A percentile compares a stretch with the other conserved stretches of the same genome.
phyloP scores from a whole-genome alignment of 2,329 filamentous ascomycete genomes.

The Bipolaris oryzae region DNA sequence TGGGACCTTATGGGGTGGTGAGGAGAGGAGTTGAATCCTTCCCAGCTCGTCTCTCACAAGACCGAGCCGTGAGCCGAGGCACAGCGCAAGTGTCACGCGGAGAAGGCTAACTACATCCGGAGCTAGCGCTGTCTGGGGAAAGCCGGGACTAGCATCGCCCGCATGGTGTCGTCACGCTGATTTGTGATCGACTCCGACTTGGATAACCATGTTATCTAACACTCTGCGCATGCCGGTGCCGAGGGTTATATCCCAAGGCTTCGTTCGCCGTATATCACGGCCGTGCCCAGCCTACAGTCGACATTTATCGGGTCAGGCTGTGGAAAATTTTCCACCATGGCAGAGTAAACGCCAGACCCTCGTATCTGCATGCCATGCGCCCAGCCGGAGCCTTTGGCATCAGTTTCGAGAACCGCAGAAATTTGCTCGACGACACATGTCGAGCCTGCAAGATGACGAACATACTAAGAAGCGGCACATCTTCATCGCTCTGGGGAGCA shows the following conservation, averaged over 20 bases:
- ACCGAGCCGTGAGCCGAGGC: slow-evolving; percentile 35
- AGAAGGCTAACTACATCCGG: slow-evolving; percentile 17
- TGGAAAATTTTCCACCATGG: slow-evolving; percentile 4
- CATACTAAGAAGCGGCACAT: slow-evolving; percentile 52
- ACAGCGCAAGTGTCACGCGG: slow-evolving; percentile 15
- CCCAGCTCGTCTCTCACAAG: slow-evolving; percentile 20
- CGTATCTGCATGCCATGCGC: background rate
- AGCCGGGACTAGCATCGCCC: slow-evolving; percentile 5
- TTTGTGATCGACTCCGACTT: slow-evolving; percentile 22
- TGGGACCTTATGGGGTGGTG: slow-evolving; percentile 25
- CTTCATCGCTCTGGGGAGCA: slow-evolving; percentile 90
- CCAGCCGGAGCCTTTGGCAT: background rate
- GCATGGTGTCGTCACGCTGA: background rate
- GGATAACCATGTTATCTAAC: slow-evolving; percentile 18
- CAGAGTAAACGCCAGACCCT: background rate
- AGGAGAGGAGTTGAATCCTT: slow-evolving; percentile 19
- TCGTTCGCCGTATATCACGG: background rate
- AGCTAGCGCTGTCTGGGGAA: slow-evolving; percentile 22
- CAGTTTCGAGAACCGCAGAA: background rate
- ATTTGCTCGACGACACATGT: background rate
- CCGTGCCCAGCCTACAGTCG: background rate
- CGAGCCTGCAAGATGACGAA: background rate
- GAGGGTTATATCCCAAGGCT: background rate
- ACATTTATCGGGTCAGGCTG: background rate
- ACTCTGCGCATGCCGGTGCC: slow-evolving; percentile 7